These are phyloP conservation scores for Luvunga scandens DNA, from an alignment of 345 rosid species.

Conservation along the genomic window DNA sequence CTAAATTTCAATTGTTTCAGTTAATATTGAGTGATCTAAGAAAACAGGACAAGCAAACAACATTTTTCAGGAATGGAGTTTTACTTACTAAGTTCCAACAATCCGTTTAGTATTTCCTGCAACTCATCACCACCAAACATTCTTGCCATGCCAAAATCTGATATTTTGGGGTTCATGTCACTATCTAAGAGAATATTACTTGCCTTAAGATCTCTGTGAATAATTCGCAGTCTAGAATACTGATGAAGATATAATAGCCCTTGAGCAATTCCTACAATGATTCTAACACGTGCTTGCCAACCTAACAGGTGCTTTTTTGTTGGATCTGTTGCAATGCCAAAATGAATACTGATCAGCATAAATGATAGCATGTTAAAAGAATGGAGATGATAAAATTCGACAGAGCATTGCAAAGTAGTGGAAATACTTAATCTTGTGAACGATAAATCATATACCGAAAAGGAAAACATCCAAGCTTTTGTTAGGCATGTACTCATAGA, in stretches of 20 bases:
- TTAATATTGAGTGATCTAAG: not conserved
- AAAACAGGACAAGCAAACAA: not conserved
- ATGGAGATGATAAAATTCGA: not conserved
- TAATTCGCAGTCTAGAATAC: slow-evolving; percentile 26
- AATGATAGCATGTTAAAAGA: not conserved
- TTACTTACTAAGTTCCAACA: slow-evolving; percentile 50
- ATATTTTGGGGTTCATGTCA: slow-evolving; percentile 49
- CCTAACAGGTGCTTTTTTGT: not conserved
- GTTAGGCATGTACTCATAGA: not conserved
- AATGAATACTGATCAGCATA: no score
- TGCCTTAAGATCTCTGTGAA: slow-evolving; percentile 31
- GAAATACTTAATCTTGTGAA: no score
- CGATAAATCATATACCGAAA: not conserved
- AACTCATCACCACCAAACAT: slow-evolving; percentile 40
- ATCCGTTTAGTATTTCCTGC: slow-evolving; percentile 35
- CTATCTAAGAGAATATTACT: slow-evolving; percentile 41
- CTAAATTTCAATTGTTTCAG: slow-evolving; percentile 9
- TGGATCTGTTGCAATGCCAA: slow-evolving; percentile 5
- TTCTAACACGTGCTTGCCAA: slow-evolving; percentile 24
- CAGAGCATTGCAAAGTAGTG: not conserved
- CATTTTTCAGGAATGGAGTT: not conserved
- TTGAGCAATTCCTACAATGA: slow-evolving; percentile 30
- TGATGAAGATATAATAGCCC: slow-evolving; percentile 43
- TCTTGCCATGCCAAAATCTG: slow-evolving; percentile 53
- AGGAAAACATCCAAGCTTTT: slow-evolving; percentile 1